Evolutionary conservation across 495 filamentous ascomycete genomes (phyloP).

Genomic region (Corynascus novoguineensis): DNA sequence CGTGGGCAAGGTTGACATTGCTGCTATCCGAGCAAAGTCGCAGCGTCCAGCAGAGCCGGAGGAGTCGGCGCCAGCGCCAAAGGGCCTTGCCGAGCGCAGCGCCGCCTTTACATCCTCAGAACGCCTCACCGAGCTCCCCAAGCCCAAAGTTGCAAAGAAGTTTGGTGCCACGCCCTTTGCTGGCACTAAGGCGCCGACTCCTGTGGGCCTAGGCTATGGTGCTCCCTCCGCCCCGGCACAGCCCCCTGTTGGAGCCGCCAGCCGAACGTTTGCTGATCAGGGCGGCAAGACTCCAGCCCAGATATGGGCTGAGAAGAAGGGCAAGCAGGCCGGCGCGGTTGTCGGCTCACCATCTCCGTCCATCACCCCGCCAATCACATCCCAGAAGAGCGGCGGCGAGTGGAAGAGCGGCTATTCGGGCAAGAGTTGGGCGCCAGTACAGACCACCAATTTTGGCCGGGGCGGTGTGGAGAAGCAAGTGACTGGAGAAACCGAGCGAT

Average conservation of each 20-base stretch:
- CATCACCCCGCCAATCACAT: constrained; percentile 48
- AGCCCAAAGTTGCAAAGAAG: constrained; percentile 87
- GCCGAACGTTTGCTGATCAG: constrained; percentile 87
- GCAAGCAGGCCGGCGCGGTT: constrained; percentile 59
- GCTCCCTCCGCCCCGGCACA: constrained; percentile 44
- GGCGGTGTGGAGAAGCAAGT: constrained; percentile 55
- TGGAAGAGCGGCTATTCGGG: constrained; percentile 90
- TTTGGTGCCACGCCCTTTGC: constrained; percentile 68
- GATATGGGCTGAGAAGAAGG: constrained; percentile 95
- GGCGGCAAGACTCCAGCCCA: constrained; percentile 96
- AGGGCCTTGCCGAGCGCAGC: constrained; percentile 61
- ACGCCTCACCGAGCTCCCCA: constrained; percentile 80
- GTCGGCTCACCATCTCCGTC: constrained; percentile 37
- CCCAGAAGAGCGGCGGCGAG: constrained; percentile 65
- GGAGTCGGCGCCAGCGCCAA: constrained; percentile 41
- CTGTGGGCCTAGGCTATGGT: constrained; percentile 55
- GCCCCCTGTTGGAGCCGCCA: constrained; percentile 68
- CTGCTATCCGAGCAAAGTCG: constrained; percentile 77
- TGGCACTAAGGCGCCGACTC: constrained; percentile 83
- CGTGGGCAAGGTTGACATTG: constrained; percentile 93
- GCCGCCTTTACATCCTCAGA: constrained; percentile 63
- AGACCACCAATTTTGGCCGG: constrained; percentile 63
- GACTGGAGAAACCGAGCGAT: constrained; percentile 47
- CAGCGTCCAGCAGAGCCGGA: constrained; percentile 55
- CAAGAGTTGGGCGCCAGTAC: constrained; percentile 81